Percentiles rank a stretch among this genome's conserved stretches.
These are phyloP conservation scores for Trypanosoma rangeli DNA, from an alignment of 208 protist species.

Conservation along the genomic window DNA sequence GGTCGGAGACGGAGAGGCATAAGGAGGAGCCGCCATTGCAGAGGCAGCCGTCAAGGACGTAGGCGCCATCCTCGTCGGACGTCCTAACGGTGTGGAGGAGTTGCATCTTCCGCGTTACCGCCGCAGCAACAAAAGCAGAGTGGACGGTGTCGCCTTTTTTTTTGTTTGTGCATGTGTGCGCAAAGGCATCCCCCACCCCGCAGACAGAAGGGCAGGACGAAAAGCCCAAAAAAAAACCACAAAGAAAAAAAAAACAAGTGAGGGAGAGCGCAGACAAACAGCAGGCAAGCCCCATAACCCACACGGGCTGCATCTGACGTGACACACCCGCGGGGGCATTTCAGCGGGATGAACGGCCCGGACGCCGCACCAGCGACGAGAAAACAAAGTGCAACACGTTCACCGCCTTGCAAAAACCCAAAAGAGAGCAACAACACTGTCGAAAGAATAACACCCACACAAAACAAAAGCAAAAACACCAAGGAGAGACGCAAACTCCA, in stretches of 20 bases:
- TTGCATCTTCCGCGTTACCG: not conserved
- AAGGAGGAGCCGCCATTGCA: conserved; percentile 45
- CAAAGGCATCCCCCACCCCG: not conserved
- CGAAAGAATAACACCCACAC: not conserved
- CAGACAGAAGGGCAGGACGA: not conserved
- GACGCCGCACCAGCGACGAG: not conserved
- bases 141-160: not conserved
- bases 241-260: not conserved
- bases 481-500: not conserved
- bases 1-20: conserved; percentile 59
- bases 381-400: not conserved
- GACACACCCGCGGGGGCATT: no score
- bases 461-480: not conserved
- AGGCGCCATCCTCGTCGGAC: conserved; percentile 53
- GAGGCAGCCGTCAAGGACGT: conserved; percentile 74
- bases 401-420: not conserved
- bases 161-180: not conserved
- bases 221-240: not conserved
- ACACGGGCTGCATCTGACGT: no score
- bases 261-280: not conserved
- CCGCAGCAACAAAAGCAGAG: not conserved
- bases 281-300: no score
- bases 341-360: no score
- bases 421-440: not conserved
- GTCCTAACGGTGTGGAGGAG: conserved; percentile 11